Evolutionary conservation across 176 grass and related monocot genomes (phyloP).

Genomic region (Puya raimondii): DNA sequence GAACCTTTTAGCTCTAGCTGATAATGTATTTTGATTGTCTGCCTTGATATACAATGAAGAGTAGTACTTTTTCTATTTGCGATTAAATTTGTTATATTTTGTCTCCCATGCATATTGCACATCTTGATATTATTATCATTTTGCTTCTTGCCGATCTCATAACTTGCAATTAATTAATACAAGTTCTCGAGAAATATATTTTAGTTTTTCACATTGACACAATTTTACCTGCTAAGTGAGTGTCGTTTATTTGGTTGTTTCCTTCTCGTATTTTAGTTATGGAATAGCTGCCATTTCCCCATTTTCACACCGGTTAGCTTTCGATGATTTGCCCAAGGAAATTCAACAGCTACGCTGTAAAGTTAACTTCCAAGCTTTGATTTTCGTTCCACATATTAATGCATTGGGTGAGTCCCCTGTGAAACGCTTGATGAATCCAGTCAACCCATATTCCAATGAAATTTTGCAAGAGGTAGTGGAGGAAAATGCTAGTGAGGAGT

Average conservation of each 20-base stretch:
- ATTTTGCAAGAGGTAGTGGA: slow-evolving; percentile 25
- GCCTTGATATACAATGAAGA: background rate
- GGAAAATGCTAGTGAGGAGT: slow-evolving; percentile 20
- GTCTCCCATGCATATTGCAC: background rate
- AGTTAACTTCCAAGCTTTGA: slow-evolving; percentile 83
- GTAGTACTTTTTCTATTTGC: background rate
- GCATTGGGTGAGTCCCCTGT: slow-evolving; percentile 53
- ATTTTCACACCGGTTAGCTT: slow-evolving; percentile 87
- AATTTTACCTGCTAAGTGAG: background rate
- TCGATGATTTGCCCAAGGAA: slow-evolving; percentile 60
- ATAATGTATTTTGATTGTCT: background rate
- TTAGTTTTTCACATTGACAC: slow-evolving; percentile 11
- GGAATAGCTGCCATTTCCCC: slow-evolving; percentile 80
- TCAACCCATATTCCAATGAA: slow-evolving; percentile 21
- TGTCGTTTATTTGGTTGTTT: slow-evolving; percentile 15
- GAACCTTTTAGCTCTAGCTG: background rate
- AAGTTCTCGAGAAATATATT: background rate
- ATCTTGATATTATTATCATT: background rate
- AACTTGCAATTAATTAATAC: background rate
- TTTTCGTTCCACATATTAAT: slow-evolving; percentile 67
- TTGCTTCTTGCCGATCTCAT: background rate
- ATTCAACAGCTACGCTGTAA: slow-evolving; percentile 73
- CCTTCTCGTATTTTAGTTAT: slow-evolving; percentile 48
- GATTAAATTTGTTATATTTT: background rate
- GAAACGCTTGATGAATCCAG: slow-evolving; percentile 47